A percentile compares a stretch with the other conserved stretches of the same genome.
These are phyloP conservation scores for Plenodomus biglobosus DNA, from an alignment of 2,329 filamentous ascomycete genomes.

Conservation along the genomic window DNA sequence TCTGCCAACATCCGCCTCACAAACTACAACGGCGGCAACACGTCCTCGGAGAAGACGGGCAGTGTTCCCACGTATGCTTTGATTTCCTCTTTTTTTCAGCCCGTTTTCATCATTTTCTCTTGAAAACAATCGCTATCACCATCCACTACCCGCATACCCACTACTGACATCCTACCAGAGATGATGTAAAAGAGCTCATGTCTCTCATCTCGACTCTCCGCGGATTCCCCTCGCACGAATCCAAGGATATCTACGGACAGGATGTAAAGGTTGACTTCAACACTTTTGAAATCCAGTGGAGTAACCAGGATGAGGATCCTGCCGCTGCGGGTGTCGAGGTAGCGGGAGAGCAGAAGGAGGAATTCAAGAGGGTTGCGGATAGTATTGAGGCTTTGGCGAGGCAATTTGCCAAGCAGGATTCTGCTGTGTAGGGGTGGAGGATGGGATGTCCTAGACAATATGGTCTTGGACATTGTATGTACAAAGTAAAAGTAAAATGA, in stretches of 20 bases:
- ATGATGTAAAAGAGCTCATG: slow-evolving; percentile 48
- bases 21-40: slow-evolving; percentile 34
- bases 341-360: slow-evolving; percentile 46
- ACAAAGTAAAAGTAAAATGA: no score
- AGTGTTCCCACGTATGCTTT: slow-evolving; percentile 35
- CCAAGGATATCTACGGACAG: slow-evolving; percentile 45
- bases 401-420: slow-evolving; percentile 47
- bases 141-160: no score
- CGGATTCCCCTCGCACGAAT: slow-evolving; percentile 44
- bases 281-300: slow-evolving; percentile 49
- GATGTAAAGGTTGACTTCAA: slow-evolving; percentile 46
- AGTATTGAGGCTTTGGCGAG: slow-evolving; percentile 47
- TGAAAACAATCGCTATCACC: background rate
- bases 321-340: slow-evolving; percentile 38
- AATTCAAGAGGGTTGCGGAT: slow-evolving; percentile 47
- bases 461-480: no score
- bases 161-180: slow-evolving; percentile 21
- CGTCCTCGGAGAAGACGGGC: slow-evolving; percentile 44
- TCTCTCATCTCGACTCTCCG: slow-evolving; percentile 42
- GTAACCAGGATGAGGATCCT: slow-evolving; percentile 44
- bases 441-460: no score
- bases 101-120: no score
- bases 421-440: slow-evolving; percentile 27
- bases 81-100: background rate
- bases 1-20: slow-evolving; percentile 40